Base-by-base conservation (phyloP, 192 early-diverging fungal genomes). In the Radiomyces spectabilis region DNA sequence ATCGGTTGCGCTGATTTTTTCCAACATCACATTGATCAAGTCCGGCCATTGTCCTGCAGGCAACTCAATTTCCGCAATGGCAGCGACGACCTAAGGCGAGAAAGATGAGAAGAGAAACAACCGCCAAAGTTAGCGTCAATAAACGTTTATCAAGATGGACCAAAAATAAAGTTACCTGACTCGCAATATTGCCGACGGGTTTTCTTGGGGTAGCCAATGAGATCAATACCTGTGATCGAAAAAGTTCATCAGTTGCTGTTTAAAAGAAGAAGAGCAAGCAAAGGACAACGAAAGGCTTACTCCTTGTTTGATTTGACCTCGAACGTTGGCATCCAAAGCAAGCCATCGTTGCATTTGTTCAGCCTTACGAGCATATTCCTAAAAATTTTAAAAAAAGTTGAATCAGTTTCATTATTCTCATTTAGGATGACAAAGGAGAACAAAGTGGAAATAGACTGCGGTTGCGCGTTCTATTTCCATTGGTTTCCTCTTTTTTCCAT, bases 21-120 rank as follows among this genome's bases (percentile, higher is more conserved):
- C 73, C 29, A 97, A 70, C 65, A 99, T 77, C 31, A 69, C 72
- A 30, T 68, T 68, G 63, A 99, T 95, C 41, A 96, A 69, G 42
- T 95, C 91, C 21, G 71, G 71, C 97, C 97, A 99, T 66, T 86
- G 74, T 3, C 78, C 66, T 32, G 68, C 62, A n/a, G 94, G 94
- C 47, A 99, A 76, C 64, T 99, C 97, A 27, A 97, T 89, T 50
- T 82, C 86, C 13, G 88, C 90, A 65, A 99, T 92, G 37, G 94
- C 94, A 37, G 93, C 80, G 61, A 97, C 77, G 38, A 87, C 77
- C 82, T 89, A 62, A 52, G 18, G 12, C 7, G 37, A 5, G 40
- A 29, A 30, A 45, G 29, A 39, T 38, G 25, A 15, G n/a, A 10
- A 37, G 35, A 10, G 9, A 37, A 37, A 10, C 9, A 37, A 8